Conservation (phyloP, 805 yeast genomes). For the Myxozyma udenii region DNA sequence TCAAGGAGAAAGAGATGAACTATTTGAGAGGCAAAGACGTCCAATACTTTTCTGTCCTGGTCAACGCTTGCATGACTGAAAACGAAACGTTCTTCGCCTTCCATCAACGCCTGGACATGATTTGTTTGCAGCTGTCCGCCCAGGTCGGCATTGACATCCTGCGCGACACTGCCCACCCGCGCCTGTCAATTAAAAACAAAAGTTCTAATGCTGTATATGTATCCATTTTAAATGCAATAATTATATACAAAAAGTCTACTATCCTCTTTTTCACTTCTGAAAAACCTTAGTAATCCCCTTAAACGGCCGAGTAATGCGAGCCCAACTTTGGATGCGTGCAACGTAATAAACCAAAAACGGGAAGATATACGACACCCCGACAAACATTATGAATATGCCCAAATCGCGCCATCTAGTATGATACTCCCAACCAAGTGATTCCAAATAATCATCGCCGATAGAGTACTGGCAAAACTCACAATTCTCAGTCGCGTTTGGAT, state of each 20-base stretch:
- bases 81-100: neutral
- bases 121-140: no score
- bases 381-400: conserved; percentile 54
- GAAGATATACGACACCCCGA: conserved; percentile 42
- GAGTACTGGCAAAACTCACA: conserved; percentile 62
- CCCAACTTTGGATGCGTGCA: conserved; percentile 11
- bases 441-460: conserved; percentile 59
- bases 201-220: no score
- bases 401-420: conserved; percentile 53
- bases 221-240: no score
- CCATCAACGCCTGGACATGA: no score
- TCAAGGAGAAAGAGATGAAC: no score
- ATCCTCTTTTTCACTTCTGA: neutral
- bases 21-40: no score
- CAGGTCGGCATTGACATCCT: no score
- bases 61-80: neutral
- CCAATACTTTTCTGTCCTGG: neutral
- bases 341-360: conserved; percentile 20
- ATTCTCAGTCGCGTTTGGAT: conserved; percentile 44
- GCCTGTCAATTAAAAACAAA: no score
- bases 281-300: neutral
- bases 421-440: conserved; percentile 36
- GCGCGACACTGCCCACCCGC: no score
- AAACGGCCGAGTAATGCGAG: conserved; percentile 6
- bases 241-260: no score